These are phyloP conservation scores for Vanilla planifolia DNA, from an alignment of 106 monocot genomes.

Conservation along the genomic window DNA sequence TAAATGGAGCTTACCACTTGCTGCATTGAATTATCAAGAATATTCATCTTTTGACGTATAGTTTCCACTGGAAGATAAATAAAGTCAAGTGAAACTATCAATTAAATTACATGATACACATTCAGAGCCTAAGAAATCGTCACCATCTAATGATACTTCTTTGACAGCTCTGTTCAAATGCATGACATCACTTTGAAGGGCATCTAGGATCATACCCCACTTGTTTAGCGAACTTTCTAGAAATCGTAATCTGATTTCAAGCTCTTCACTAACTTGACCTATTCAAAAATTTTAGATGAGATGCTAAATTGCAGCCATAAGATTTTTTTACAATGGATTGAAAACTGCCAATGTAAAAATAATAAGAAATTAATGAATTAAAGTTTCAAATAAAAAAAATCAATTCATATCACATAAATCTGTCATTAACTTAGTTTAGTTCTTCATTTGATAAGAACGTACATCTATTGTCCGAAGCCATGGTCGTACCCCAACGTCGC, in stretches of 20 bases:
- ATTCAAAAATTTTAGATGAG: slow-evolving; percentile 10
- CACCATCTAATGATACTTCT: slow-evolving; percentile 74
- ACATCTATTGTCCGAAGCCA: slow-evolving; percentile 59
- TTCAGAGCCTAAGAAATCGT: background rate
- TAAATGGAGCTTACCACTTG: slow-evolving; percentile 45
- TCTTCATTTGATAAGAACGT: slow-evolving; percentile 9
- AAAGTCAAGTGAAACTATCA: background rate
- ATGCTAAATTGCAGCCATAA: background rate
- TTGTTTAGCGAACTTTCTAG: slow-evolving; percentile 67
- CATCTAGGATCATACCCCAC: slow-evolving; percentile 62
- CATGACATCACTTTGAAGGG: slow-evolving; percentile 73
- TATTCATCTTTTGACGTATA: slow-evolving; percentile 64
- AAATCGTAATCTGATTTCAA: slow-evolving; percentile 63
- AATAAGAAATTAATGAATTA: background rate
- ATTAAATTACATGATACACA: background rate
- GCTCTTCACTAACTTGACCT: slow-evolving; percentile 73
- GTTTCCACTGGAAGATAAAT: slow-evolving; percentile 44
- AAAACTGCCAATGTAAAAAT: background rate
- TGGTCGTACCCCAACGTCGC: slow-evolving; percentile 42
- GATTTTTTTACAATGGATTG: background rate
- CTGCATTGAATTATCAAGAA: slow-evolving; percentile 59
- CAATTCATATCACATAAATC: background rate
- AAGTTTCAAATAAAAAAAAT: background rate
- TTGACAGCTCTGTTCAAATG: slow-evolving; percentile 73
- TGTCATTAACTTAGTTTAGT: background rate